Conservation (phyloP, 148 eudicot species). For the Rhododendron kiyosumense region DNA sequence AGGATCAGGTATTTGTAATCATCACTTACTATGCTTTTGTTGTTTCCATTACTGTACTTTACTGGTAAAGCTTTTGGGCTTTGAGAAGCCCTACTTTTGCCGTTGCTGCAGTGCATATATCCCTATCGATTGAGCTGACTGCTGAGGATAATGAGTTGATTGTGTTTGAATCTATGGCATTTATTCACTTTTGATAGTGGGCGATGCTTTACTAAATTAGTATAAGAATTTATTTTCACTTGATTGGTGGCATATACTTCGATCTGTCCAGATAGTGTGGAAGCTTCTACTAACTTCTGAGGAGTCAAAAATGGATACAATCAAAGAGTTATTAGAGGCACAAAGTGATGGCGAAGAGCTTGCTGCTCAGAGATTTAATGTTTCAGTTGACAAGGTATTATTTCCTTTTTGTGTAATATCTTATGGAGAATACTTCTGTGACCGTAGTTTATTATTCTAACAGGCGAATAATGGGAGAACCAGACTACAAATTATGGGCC, state of each 20-base stretch:
- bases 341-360: conserved; percentile 12
- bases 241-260: neutral
- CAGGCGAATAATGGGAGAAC: conserved; percentile 10
- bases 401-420: neutral
- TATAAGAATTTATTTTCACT: neutral
- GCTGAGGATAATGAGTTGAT: neutral
- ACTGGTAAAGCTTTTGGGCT: neutral
- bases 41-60: neutral
- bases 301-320: conserved; percentile 36
- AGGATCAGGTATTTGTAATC: conserved; percentile 39
- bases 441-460: neutral
- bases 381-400: conserved; percentile 2
- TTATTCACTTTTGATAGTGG: neutral
- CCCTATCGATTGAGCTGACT: neutral
- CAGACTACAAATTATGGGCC: conserved; percentile 12
- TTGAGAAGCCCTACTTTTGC: neutral
- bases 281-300: conserved; percentile 33
- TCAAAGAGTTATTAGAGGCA: conserved; percentile 34
- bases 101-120: neutral
- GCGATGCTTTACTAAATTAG: neutral
- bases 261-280: conserved; percentile 41
- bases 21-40: neutral
- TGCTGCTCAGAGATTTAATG: neutral
- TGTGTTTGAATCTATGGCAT: neutral
- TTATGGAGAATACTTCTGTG: neutral